Base-by-base conservation (phyloP, 2,329 filamentous ascomycete genomes). In the Periconia digitata region DNA sequence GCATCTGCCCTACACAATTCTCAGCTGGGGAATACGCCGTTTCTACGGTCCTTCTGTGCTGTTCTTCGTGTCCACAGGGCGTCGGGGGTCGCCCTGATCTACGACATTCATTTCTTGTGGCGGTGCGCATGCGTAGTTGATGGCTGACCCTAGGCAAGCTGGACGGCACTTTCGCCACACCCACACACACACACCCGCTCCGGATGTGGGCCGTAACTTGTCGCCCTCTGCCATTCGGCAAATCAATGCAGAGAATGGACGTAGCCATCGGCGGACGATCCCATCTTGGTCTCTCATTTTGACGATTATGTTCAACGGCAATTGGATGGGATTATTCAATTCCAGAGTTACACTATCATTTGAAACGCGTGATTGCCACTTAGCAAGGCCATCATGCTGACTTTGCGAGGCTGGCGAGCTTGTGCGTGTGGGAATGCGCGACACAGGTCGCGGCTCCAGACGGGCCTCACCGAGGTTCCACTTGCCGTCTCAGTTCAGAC, bases 401-500 rank as follows among this genome's bases (percentile, higher is more conserved):
- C 10, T 32, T 32, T 15, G 10, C 46, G 51, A 38, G 44, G 48
- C 44, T 39, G 39, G 38, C 47, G 53, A 47, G 46, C 45, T 50
- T 23, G 27, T 32, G 27, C n/a, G 27, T 32, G 27, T 17, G 34
- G 36, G 39, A 24, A 38, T 49, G 46, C 49, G 46, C 40, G 47
- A 48, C 49, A 37, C 41, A 44, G 49, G 43, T 59, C 49, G 58
- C 59, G 59, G 63, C 60, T 64, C 63, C 59, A 67, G 61, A 56
- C 61, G 65, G 61, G 55, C 58, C 58, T 57, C 56, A 49, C 60
- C 56, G 56, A 51, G 53, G 55, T 59, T 41, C 64, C 63, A 66
- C 66, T 62, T 66, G 44, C 62, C 60, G 64, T 65, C 56, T 62
- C 55, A 60, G 50, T 52, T 51, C 56, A 60, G 53, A 59, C 61